Evolutionary conservation across 176 grass and related monocot species (phyloP).

Genomic region (Lolium multiflorum): DNA sequence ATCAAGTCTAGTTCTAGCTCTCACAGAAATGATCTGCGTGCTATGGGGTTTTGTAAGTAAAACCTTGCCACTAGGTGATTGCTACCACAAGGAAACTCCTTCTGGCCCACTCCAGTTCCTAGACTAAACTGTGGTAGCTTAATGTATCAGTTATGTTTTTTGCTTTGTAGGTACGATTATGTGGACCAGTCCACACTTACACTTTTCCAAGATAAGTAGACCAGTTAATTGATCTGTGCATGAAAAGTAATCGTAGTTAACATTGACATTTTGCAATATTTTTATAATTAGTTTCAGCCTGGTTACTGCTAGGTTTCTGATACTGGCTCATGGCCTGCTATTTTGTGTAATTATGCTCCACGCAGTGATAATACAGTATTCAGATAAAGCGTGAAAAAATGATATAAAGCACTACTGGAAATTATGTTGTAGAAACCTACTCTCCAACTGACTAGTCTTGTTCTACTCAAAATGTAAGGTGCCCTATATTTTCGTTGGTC

Average conservation of each 20-base stretch:
- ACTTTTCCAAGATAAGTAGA: neutral
- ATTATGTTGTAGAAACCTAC: neutral
- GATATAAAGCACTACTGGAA: neutral
- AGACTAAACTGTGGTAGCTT: neutral
- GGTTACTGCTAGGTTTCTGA: neutral
- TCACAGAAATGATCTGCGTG: neutral
- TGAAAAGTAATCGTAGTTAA: slow-evolving; percentile 24
- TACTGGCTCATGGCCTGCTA: slow-evolving; percentile 17
- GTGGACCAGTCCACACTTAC: neutral
- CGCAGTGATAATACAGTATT: neutral
- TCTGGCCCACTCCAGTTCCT: neutral
- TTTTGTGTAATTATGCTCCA: neutral
- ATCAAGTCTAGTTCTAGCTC: neutral
- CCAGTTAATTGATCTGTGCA: slow-evolving; percentile 12
- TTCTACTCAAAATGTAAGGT: neutral
- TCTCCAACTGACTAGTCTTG: neutral
- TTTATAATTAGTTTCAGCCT: neutral
- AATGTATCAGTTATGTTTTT: slow-evolving; percentile 34
- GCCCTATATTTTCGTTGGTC: too few relatives aligned
- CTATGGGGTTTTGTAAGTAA: slow-evolving; percentile 12
- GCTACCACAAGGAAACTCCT: neutral
- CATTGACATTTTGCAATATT: neutral
- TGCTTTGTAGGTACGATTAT: neutral
- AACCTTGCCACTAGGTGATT: neutral
- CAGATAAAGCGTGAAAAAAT: slow-evolving; percentile 8